Evolutionary conservation across 2,329 filamentous ascomycete genomes (phyloP).

Genomic region (Uncinocarpus reesii): DNA sequence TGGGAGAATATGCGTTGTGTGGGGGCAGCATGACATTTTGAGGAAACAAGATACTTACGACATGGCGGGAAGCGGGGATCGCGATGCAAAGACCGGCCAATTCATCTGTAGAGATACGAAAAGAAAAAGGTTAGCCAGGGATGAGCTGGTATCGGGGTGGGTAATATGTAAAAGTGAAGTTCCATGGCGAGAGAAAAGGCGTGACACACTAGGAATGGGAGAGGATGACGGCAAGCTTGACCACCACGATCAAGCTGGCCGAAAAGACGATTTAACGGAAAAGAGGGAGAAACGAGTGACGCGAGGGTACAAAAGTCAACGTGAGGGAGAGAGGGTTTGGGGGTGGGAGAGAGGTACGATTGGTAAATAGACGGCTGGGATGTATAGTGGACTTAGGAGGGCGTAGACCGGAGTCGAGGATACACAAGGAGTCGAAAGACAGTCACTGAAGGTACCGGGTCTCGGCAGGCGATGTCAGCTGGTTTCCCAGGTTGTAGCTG

Average conservation of each 20-base stretch:
- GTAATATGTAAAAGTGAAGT: slow-evolving; percentile 7
- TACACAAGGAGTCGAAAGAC: slow-evolving; percentile 3
- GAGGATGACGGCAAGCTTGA: slow-evolving; percentile 16
- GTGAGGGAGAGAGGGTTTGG: neutral
- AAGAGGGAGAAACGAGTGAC: neutral
- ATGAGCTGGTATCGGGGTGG: slow-evolving; percentile 12
- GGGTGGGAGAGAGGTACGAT: slow-evolving; percentile 9
- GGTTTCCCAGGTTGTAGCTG: slow-evolving; percentile 6
- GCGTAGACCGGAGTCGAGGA: slow-evolving; percentile 11
- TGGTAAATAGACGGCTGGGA: slow-evolving; percentile 5
- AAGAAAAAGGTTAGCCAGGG: slow-evolving; percentile 16
- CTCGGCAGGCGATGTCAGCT: slow-evolving; percentile 5
- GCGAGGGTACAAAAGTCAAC: neutral
- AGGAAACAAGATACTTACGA: slow-evolving; percentile 17
- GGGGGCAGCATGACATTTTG: slow-evolving; percentile 10
- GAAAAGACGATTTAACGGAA: slow-evolving; percentile 1
- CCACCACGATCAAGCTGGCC: slow-evolving; percentile 15
- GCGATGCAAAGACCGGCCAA: slow-evolving; percentile 18
- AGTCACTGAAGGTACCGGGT: slow-evolving; percentile 11
- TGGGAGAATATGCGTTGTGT: neutral
- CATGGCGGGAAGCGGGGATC: slow-evolving; percentile 20
- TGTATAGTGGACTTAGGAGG: slow-evolving; percentile 8
- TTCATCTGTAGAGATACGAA: slow-evolving; percentile 20
- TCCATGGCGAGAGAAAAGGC: slow-evolving; percentile 8
- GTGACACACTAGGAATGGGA: slow-evolving; percentile 17